Conservation (phyloP, 331 rosid species). For the Quercus lobata region DNA sequence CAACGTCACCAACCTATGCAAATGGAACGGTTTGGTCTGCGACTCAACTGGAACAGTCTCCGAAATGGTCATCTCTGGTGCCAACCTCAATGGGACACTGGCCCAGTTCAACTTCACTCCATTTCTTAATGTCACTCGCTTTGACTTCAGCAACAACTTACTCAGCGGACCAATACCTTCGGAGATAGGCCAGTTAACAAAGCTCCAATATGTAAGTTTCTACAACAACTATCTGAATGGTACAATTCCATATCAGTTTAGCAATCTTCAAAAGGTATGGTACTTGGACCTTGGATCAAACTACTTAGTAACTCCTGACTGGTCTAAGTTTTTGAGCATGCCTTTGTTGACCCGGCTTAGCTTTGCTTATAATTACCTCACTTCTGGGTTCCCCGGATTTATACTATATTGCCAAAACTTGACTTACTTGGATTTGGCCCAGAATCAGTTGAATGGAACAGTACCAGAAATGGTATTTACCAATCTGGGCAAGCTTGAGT, state of each 20-base stretch:
- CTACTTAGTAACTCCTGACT: constrained; percentile 19
- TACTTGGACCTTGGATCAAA: constrained; percentile 56
- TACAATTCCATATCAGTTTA: constrained; percentile 44
- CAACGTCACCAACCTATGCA: no score
- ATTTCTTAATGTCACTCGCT: background rate
- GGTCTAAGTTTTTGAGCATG: constrained; percentile 49
- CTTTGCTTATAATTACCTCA: constrained; percentile 21
- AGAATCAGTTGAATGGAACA: constrained; percentile 24
- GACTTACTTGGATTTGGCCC: constrained; percentile 51
- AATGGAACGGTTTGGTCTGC: no score
- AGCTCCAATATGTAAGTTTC: constrained; percentile 47
- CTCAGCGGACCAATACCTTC: constrained; percentile 50
- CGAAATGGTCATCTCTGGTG: background rate
- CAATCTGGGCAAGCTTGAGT: constrained; percentile 52
- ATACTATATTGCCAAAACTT: constrained; percentile 42
- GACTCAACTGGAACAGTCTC: no score
- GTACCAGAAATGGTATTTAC: constrained; percentile 47
- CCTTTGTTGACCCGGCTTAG: constrained; percentile 43
- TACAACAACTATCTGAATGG: constrained; percentile 36
- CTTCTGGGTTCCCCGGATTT: constrained; percentile 53
- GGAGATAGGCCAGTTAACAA: constrained; percentile 35
- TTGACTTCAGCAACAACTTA: constrained; percentile 42
- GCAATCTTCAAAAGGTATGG: constrained; percentile 52
- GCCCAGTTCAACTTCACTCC: no score
- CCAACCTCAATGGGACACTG: constrained; percentile 35